Conservation (phyloP, 805 yeast species). For the Wickerhamomyces hampshirensis region DNA sequence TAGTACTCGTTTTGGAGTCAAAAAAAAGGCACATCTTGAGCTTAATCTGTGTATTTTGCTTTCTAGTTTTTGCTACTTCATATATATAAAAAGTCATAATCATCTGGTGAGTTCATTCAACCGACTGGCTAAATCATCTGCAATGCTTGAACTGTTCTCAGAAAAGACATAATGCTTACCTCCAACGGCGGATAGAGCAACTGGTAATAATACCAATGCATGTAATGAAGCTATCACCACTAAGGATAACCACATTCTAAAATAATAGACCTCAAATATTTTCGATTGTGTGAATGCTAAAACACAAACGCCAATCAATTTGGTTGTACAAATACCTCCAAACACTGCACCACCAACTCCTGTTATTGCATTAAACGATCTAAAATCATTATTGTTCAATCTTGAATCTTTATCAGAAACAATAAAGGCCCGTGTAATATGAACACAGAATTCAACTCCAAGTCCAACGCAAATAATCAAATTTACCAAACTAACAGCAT, state of each 20-base stretch:
- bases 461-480: conserved; percentile 89
- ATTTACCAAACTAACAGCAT: conserved; percentile 88
- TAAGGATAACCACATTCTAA: conserved; percentile 89
- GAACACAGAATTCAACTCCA: conserved; percentile 91
- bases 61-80: too few relatives aligned
- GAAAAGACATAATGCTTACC: conserved; percentile 47
- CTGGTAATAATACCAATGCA: conserved; percentile 74
- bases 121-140: conserved; percentile 26
- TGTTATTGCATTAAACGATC: conserved; percentile 53
- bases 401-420: conserved; percentile 33
- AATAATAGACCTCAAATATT: conserved; percentile 87
- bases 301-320: conserved; percentile 81
- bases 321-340: conserved; percentile 87
- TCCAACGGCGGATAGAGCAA: conserved; percentile 60
- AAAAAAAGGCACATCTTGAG: too few relatives aligned
- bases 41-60: too few relatives aligned
- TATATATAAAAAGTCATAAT: too few relatives aligned
- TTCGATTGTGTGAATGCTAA: conserved; percentile 82
- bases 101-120: conserved; percentile 15
- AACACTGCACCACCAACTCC: conserved; percentile 89
- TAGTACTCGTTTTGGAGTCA: too few relatives aligned
- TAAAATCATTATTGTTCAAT: conserved; percentile 23
- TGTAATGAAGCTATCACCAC: conserved; percentile 76
- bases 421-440: conserved; percentile 71
- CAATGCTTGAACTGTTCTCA: conserved; percentile 28